Evolutionary conservation across 495 filamentous ascomycete genomes (phyloP).

Genomic region (Aspergillus baeticus): DNA sequence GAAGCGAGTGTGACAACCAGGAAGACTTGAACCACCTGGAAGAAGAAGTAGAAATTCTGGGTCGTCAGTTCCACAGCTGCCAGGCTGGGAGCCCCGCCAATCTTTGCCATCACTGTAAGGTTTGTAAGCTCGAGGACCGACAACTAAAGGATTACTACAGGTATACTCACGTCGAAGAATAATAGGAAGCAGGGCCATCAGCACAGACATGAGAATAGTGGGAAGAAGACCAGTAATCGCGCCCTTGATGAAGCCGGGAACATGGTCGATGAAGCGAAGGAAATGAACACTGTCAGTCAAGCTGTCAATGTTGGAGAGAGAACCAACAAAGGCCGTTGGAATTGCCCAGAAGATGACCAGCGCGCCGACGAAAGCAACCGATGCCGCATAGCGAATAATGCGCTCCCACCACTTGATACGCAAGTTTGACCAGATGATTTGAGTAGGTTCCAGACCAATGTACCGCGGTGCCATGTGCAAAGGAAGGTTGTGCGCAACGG

Average conservation of each 20-base stretch:
- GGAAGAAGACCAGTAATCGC: slow-evolving; percentile 85
- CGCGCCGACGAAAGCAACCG: slow-evolving; percentile 67
- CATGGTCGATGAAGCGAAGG: slow-evolving; percentile 69
- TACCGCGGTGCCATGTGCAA: slow-evolving; percentile 91
- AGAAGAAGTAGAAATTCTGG: slow-evolving; percentile 91
- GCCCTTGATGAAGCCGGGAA: slow-evolving; percentile 72
- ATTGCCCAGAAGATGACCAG: slow-evolving; percentile 93
- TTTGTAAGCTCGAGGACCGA: background rate
- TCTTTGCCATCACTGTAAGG: slow-evolving; percentile 63
- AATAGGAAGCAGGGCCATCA: slow-evolving; percentile 89
- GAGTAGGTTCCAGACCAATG: slow-evolving; percentile 79
- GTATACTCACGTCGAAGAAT: slow-evolving; percentile 65
- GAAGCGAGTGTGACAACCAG: slow-evolving; percentile 80
- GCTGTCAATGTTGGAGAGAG: slow-evolving; percentile 79
- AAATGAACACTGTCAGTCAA: slow-evolving; percentile 62
- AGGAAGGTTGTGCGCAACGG: slow-evolving; percentile 80
- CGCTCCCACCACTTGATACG: slow-evolving; percentile 86
- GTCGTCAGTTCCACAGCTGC: slow-evolving; percentile 80
- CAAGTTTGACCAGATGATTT: slow-evolving; percentile 88
- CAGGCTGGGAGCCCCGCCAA: slow-evolving; percentile 73
- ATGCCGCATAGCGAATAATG: slow-evolving; percentile 67
- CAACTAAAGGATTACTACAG: no score
- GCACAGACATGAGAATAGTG: slow-evolving; percentile 70
- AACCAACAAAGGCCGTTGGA: slow-evolving; percentile 81
- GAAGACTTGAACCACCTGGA: slow-evolving; percentile 96